Base-by-base conservation (phyloP, 1,284 basidiomycete species). In the Trametes hirsuta region DNA sequence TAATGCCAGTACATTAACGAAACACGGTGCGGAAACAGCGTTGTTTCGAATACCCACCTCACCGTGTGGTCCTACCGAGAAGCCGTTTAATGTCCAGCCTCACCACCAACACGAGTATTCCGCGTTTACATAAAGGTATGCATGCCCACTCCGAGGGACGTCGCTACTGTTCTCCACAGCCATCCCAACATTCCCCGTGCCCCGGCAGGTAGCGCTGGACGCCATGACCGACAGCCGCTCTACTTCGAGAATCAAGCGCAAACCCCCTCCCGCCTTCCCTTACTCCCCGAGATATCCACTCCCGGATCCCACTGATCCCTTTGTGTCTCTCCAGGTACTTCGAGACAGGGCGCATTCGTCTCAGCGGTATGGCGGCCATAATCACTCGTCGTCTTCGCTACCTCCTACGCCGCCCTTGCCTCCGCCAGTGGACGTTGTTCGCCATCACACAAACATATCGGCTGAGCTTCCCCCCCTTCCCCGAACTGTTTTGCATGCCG, bases 271-370 rank as follows among this genome's bases (percentile, higher is more conserved):
- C 1, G 56, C 70, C 21, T 74, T 81, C 62, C 76, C 78, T 46
- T 68, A 75, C 60, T 74, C 76, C 3, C 69, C 76, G 47, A 75
- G 78, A 50, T 85, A 84, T 68, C 84, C 84, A 10, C 68, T 72
- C 3, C 82, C 82, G 25, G 83, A 86, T 69, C 83, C 83, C 18
- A 64, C 61, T 21, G 82, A 85, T 67, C 84, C 83, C 1, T 85
- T 85, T 66, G 82, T 80, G 1, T 79, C 84, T 5, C 76, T 85
- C 36, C 81, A 78, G 69, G 78, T 79, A 10, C 72, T 85, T 15
- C 78, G 83, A 44, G 67, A 71, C 47, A 72, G 74, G 45, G 72
- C 71, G 10, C 64, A 71, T 18, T 77, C 68, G 44, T 72, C 62
- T 67, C 77, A 65, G 57, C 72, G 59, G 6, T 59, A 53, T 63